These are phyloP conservation scores for Russula vinacea DNA, from an alignment of 768 basidiomycete species.

Conservation along the genomic window DNA sequence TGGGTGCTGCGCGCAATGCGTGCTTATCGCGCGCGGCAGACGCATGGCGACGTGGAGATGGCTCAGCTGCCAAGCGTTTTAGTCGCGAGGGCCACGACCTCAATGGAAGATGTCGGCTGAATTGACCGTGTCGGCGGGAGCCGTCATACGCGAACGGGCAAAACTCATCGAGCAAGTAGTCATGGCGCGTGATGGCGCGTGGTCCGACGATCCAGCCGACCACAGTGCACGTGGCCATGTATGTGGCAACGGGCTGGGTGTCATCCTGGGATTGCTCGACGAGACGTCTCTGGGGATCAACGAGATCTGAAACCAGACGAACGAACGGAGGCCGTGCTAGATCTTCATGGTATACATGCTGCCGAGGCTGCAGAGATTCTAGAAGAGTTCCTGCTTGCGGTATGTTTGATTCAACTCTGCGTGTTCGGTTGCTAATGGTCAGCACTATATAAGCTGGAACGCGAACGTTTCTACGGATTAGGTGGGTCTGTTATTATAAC, in stretches of 20 bases:
- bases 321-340: conserved; percentile 81
- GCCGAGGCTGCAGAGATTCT: conserved; percentile 90
- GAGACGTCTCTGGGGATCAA: conserved; percentile 48
- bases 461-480: conserved; percentile 83
- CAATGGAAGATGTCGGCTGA: conserved; percentile 86
- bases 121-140: conserved; percentile 79
- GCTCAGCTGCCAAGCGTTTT: conserved; percentile 92
- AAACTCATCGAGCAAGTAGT: conserved; percentile 74
- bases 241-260: conserved; percentile 80
- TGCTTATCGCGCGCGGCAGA: conserved; percentile 94
- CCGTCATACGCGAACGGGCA: conserved; percentile 80
- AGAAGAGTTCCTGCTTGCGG: conserved; percentile 83
- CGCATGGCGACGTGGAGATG: conserved; percentile 93
- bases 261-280: conserved; percentile 80
- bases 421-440: background rate
- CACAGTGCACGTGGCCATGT: conserved; percentile 66
- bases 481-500: conserved; percentile 44
- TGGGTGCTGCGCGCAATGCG: conserved; percentile 91
- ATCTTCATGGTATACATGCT: conserved; percentile 91
- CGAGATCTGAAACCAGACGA: conserved; percentile 72
- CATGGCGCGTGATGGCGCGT: conserved; percentile 59
- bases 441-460: conserved; percentile 63
- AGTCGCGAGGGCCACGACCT: conserved; percentile 91
- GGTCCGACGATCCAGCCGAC: conserved; percentile 85
- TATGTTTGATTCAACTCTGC: conserved; percentile 43